phyloP scores from a whole-genome alignment of 202 grass and related monocot genomes.

The Miscanthus sacchariflorus region DNA sequence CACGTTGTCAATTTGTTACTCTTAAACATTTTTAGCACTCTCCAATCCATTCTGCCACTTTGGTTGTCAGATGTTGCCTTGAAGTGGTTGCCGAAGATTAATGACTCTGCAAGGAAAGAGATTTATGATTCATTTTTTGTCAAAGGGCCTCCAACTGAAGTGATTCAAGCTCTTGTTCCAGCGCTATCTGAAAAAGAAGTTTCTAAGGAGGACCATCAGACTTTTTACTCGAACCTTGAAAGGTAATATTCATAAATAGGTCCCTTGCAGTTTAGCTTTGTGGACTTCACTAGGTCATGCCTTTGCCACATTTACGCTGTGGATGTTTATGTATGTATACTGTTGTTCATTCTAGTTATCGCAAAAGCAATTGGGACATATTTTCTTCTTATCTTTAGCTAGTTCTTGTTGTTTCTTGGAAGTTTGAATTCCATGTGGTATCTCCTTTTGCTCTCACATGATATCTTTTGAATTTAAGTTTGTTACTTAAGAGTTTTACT shows the following conservation, averaged over 20 bases:
- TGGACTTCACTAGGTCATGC: not conserved
- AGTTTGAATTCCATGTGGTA: not conserved
- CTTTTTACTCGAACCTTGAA: constrained; percentile 75
- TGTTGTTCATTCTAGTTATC: not conserved
- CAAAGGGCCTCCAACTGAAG: constrained; percentile 82
- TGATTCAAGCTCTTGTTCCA: constrained; percentile 82
- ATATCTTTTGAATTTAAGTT: constrained; percentile 29
- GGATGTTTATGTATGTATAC: not conserved
- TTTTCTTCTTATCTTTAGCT: constrained; percentile 39
- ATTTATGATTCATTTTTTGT: constrained; percentile 95
- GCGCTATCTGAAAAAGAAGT: constrained; percentile 68
- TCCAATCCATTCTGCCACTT: constrained; percentile 44
- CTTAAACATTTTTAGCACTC: constrained; percentile 20
- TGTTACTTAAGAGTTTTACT: constrained; percentile 35
- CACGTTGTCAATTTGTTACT: constrained; percentile 30
- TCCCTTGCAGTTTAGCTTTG: constrained; percentile 17
- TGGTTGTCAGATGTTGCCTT: constrained; percentile 79
- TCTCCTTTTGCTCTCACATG: constrained; percentile 16
- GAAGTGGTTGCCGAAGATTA: constrained; percentile 73
- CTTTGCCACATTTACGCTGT: not conserved
- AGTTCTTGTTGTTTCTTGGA: constrained; percentile 3
- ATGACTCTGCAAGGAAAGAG: constrained; percentile 66
- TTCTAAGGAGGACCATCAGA: constrained; percentile 66
- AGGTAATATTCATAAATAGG: constrained; percentile 59
- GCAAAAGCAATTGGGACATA: constrained; percentile 11